phyloP scores from a whole-genome alignment of 2,329 filamentous ascomycete species.

The Colletotrichum falcatum region DNA sequence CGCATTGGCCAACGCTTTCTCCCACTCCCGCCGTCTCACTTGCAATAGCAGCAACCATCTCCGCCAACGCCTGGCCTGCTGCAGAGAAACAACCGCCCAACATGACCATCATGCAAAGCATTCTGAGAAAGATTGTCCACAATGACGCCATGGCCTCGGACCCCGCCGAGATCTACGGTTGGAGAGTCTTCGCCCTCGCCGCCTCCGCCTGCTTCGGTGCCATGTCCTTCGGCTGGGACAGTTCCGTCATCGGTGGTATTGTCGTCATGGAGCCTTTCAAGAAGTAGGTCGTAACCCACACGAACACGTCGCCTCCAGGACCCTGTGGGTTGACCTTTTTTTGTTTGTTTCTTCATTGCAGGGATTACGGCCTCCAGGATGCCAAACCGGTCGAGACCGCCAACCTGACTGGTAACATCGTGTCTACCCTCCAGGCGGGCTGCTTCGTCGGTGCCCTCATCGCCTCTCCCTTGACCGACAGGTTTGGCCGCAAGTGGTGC shows the following conservation, averaged over 20 bases:
- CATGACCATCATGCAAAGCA: slow-evolving; percentile 38
- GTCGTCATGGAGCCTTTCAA: slow-evolving; percentile 70
- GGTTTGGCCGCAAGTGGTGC: slow-evolving; percentile 56
- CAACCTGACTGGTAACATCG: slow-evolving; percentile 45
- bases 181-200: slow-evolving; percentile 73
- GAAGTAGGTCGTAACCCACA: slow-evolving; percentile 50
- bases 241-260: slow-evolving; percentile 76
- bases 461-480: slow-evolving; percentile 54
- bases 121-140: slow-evolving; percentile 59
- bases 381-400: slow-evolving; percentile 38
- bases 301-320: too few relatives aligned
- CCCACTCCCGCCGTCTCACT: background rate
- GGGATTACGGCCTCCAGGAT: slow-evolving; percentile 43
- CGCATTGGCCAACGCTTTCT: slow-evolving; percentile 10
- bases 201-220: slow-evolving; percentile 65
- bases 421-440: slow-evolving; percentile 47
- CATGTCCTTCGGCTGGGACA: slow-evolving; percentile 71
- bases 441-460: slow-evolving; percentile 47
- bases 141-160: slow-evolving; percentile 73
- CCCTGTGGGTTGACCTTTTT: slow-evolving; percentile 57
- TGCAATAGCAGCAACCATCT: slow-evolving; percentile 31
- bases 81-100: slow-evolving; percentile 26
- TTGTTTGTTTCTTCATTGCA: slow-evolving; percentile 51
- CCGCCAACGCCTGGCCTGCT: slow-evolving; percentile 39
- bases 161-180: slow-evolving; percentile 76